phyloP scores from a whole-genome alignment of 192 early-diverging fungal species.

The Podila clonocystis region DNA sequence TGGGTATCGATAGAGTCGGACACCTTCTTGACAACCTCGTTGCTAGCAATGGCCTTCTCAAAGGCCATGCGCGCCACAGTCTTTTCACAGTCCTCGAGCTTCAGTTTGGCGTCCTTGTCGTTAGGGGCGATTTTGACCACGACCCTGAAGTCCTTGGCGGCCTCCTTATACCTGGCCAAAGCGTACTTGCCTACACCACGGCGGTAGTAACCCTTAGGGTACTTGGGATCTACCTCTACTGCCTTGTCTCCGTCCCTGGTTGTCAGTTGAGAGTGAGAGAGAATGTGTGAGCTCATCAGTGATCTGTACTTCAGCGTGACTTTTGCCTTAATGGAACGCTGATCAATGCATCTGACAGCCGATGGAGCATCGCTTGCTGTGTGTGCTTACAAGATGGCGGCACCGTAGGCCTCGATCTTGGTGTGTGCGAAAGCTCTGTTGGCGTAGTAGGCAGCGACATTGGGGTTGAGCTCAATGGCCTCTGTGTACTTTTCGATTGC shows the following conservation, averaged over 20 bases:
- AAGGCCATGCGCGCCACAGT: conserved; percentile 88
- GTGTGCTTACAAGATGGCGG: conserved; percentile 64
- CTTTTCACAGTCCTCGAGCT: conserved; percentile 91
- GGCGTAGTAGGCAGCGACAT: conserved; percentile 87
- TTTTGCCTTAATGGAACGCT: neutral
- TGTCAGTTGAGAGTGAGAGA: conserved; percentile 24
- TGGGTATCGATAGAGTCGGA: conserved; percentile 59
- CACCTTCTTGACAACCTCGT: conserved; percentile 68
- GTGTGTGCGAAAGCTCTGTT: conserved; percentile 94
- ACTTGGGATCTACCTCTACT: conserved; percentile 81
- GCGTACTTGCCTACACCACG: conserved; percentile 91
- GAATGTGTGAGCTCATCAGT: neutral
- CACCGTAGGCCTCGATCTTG: conserved; percentile 87
- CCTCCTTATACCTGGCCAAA: conserved; percentile 87
- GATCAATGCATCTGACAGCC: too few species aligned
- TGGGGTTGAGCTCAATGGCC: conserved; percentile 87
- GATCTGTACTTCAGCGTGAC: neutral
- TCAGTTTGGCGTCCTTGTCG: conserved; percentile 81
- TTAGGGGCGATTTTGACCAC: conserved; percentile 78
- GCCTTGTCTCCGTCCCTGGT: conserved; percentile 84
- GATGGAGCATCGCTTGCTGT: too few species aligned
- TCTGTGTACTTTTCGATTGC: conserved; percentile 93
- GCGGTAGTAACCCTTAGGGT: conserved; percentile 95
- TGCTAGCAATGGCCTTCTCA: conserved; percentile 90
- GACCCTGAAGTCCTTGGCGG: conserved; percentile 76